Base-by-base conservation (phyloP, 768 basidiomycete genomes). In the Pleurotus platypus region DNA sequence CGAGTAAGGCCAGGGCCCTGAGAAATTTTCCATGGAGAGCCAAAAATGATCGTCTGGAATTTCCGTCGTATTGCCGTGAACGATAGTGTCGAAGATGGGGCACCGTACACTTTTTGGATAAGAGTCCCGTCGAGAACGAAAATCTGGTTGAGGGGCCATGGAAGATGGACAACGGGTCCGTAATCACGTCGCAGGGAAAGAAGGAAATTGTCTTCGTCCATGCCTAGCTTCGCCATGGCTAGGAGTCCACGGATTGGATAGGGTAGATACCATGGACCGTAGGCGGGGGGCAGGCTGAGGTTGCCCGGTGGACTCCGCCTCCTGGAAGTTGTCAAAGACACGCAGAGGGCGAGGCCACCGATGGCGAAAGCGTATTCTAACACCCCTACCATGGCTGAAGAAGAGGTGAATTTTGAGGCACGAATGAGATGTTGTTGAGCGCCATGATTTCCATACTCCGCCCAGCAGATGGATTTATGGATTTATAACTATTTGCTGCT, bases 231-330 rank as follows among this genome's bases (percentile, higher is more conserved):
- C 7, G 47, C 27, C 55, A 56, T 56, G 1, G 55, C 55, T 27
- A 56, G 11, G 24, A 56, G 0, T 5, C 55, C 55, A 22, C 55
- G 55, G 20, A 56, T 37, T 0, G 37, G 13, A 30, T 20, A 35
- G 5, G 55, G 55, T 15, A 56, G 55, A 26, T 56, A 56, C 55
- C 55, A 56, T 47, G 55, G 55, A 11, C 55, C 55, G 27, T 56
- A 56, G 11, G 39, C 46, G 4, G 55, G 55, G 16, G 55, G 55
- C 8, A 35, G 15, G 20, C 26, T 16, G n/a, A 35, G 16, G 8
- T 40, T 9, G 11, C 37, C 27, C 5, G 9, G 39, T n/a, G 40
- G n/a, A 39, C 1, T 13, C 15, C 5, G 16, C 6, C 49, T 24
- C 6, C 27, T 11, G 15, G 49, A 24, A 2, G 27, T 30, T 2